These are phyloP conservation scores for Dryadomyces quercivorus DNA, from an alignment of 2,329 filamentous ascomycete species.

Conservation along the genomic window DNA sequence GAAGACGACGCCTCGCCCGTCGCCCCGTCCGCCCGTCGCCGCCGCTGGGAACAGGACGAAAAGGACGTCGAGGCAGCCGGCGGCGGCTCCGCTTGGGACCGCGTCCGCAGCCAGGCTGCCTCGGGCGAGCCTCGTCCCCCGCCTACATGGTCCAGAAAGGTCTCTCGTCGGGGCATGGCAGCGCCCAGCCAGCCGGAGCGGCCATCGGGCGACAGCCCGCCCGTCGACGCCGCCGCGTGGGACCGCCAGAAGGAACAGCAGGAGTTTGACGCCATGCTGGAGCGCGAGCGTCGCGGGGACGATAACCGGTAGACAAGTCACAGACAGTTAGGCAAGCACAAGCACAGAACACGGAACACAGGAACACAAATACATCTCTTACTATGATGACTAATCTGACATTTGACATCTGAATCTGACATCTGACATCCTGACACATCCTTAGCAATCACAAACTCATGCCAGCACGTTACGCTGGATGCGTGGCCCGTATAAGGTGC, in stretches of 20 bases:
- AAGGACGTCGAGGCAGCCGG: neutral
- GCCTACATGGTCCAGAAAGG: neutral
- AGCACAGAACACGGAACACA: no score
- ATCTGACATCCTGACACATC: no score
- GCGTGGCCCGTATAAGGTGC: no score
- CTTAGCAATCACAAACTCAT: no score
- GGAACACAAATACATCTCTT: no score
- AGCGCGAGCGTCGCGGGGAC: slow-evolving; percentile 12
- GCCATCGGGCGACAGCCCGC: neutral
- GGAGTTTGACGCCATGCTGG: slow-evolving; percentile 16
- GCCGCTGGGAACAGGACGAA: neutral
- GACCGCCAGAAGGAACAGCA: slow-evolving; percentile 11
- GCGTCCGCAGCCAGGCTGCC: slow-evolving; percentile 7
- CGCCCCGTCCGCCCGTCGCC: slow-evolving; percentile 5
- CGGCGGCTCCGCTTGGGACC: slow-evolving; percentile 12
- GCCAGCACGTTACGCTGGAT: no score
- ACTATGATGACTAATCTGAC: no score
- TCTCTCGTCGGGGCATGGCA: neutral
- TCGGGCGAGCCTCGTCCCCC: neutral
- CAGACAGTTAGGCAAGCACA: neutral
- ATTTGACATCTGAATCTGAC: no score
- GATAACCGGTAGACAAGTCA: neutral
- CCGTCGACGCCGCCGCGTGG: neutral
- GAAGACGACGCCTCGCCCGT: slow-evolving; percentile 13
- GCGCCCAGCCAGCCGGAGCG: neutral